These are phyloP conservation scores for Populus nigra DNA, from an alignment of 345 rosid genomes.

Conservation along the genomic window DNA sequence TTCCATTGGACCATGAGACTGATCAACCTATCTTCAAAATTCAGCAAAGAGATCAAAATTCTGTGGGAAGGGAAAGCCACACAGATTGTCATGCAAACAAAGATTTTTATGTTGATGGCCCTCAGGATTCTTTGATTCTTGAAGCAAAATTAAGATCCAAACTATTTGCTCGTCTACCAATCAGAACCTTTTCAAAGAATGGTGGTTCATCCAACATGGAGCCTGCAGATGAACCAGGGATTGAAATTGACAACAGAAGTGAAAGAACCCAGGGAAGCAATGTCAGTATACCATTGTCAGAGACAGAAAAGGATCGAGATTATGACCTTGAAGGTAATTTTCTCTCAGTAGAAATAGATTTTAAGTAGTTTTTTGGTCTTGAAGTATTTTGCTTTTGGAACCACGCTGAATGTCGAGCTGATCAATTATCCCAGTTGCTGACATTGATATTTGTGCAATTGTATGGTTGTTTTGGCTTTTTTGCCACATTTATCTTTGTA, in stretches of 20 bases:
- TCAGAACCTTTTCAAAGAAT: constrained; percentile 44
- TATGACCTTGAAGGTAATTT: constrained; percentile 49
- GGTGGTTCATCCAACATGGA: constrained; percentile 38
- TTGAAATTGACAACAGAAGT: constrained; percentile 56
- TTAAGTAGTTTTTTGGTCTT: neutral
- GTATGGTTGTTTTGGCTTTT: neutral
- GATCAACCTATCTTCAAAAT: constrained; percentile 34
- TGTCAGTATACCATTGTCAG: constrained; percentile 44
- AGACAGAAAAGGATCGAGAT: constrained; percentile 39
- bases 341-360: neutral
- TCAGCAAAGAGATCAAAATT: constrained; percentile 32
- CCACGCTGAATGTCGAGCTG: constrained; percentile 3
- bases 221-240: constrained; percentile 45
- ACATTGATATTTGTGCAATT: neutral
- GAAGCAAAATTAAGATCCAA: constrained; percentile 87
- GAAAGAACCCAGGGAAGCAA: constrained; percentile 56
- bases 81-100: constrained; percentile 14
- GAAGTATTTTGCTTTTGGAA: neutral
- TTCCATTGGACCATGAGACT: constrained; percentile 48
- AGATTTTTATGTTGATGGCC: constrained; percentile 25
- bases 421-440: neutral
- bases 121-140: constrained; percentile 56
- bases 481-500: neutral
- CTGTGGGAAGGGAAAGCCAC: constrained; percentile 30
- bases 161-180: constrained; percentile 64